Conservation (phyloP, 1,139 yeast species). For the Saccharomyces hybrid region DNA sequence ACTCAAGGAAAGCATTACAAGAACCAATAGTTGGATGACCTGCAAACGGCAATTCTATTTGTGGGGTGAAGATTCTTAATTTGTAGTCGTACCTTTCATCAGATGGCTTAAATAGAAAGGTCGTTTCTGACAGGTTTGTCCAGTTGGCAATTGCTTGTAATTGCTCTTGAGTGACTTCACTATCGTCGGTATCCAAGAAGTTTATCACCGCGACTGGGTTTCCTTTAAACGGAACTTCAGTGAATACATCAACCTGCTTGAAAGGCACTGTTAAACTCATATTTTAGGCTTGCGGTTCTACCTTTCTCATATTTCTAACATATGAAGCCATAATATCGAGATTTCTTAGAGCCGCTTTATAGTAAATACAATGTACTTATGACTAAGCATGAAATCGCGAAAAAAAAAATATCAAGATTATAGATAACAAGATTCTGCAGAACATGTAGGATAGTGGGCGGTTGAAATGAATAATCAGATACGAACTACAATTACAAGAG, state of each 20-base stretch:
- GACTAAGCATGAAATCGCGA: neutral
- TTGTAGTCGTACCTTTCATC: slow-evolving; percentile 37
- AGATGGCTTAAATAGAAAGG: slow-evolving; percentile 40
- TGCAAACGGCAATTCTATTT: slow-evolving; percentile 46
- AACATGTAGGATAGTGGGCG: neutral
- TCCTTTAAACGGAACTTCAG: slow-evolving; percentile 38
- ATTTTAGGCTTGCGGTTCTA: neutral
- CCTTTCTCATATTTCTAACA: neutral
- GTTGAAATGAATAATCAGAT: neutral
- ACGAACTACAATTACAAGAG: neutral
- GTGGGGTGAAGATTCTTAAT: slow-evolving; percentile 43
- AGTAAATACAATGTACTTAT: neutral
- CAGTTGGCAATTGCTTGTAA: slow-evolving; percentile 45
- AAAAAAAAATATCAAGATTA: neutral
- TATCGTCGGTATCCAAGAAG: slow-evolving; percentile 16
- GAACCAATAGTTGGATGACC: slow-evolving; percentile 57
- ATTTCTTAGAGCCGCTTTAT: neutral
- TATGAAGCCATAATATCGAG: neutral
- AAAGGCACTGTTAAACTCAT: slow-evolving; percentile 26
- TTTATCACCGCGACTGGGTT: slow-evolving; percentile 48
- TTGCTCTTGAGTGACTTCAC: slow-evolving; percentile 30
- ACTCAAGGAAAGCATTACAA: slow-evolving; percentile 38
- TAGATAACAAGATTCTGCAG: neutral
- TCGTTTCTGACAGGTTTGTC: slow-evolving; percentile 53
- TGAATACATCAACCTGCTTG: slow-evolving; percentile 49